phyloP scores from a whole-genome alignment of 768 basidiomycete genomes.

The Ramaria rubella region DNA sequence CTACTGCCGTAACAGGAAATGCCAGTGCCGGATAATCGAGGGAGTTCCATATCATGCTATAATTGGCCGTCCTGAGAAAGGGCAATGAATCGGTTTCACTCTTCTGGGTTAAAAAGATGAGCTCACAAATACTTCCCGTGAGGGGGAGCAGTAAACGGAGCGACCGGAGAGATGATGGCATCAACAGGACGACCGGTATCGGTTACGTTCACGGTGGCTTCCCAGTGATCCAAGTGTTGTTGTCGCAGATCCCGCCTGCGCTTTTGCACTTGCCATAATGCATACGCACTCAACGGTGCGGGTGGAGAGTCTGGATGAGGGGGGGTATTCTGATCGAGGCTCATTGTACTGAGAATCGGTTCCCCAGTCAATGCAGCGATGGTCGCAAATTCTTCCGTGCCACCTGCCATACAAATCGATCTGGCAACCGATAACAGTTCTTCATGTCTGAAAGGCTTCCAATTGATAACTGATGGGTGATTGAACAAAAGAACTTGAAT shows the following conservation, averaged over 20 bases:
- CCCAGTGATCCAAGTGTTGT: slow-evolving; percentile 59
- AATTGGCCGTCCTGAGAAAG: slow-evolving; percentile 36
- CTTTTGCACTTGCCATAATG: slow-evolving; percentile 58
- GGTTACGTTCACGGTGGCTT: slow-evolving; percentile 42
- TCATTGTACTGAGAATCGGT: slow-evolving; percentile 47
- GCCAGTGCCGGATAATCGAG: slow-evolving; percentile 57
- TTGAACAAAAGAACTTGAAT: neutral
- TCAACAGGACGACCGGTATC: slow-evolving; percentile 71
- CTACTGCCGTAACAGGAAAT: slow-evolving; percentile 62
- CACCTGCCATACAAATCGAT: slow-evolving; percentile 41
- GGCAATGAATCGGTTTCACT: slow-evolving; percentile 1
- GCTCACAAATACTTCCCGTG: slow-evolving; percentile 53
- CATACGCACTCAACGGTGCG: slow-evolving; percentile 27
- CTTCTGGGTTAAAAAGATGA: neutral
- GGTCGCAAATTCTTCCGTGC: slow-evolving; percentile 39
- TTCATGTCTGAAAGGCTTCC: slow-evolving; percentile 41
- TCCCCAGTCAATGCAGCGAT: slow-evolving; percentile 40
- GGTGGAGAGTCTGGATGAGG: slow-evolving; percentile 18
- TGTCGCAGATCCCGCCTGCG: slow-evolving; percentile 42
- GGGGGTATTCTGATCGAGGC: slow-evolving; percentile 18
- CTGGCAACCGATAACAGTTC: slow-evolving; percentile 21
- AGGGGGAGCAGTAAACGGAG: slow-evolving; percentile 54
- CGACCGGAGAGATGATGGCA: slow-evolving; percentile 61
- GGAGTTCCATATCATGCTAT: slow-evolving; percentile 60
- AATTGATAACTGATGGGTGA: slow-evolving; percentile 52